These are phyloP conservation scores for Ceratorhiza oryzae-sativae DNA, from an alignment of 1,284 basidiomycete genomes.

Conservation along the genomic window DNA sequence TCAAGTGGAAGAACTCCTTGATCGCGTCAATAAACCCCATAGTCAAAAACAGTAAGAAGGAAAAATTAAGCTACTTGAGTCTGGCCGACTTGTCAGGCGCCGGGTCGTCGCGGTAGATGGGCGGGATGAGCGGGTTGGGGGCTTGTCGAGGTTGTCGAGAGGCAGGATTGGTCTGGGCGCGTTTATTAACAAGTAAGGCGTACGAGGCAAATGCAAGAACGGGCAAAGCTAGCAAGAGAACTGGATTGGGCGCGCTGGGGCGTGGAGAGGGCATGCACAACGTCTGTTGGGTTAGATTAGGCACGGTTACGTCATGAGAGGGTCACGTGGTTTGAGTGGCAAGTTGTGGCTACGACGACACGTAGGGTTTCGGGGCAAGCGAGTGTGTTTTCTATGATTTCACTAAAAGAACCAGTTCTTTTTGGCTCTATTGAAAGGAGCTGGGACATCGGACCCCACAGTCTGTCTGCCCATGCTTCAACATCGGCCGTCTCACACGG, in stretches of 20 bases:
- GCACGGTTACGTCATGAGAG: constrained; percentile 15
- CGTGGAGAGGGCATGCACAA: constrained; percentile 56
- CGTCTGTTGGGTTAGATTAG: constrained; percentile 1
- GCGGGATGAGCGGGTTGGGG: constrained; percentile 70
- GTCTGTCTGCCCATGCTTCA: too few species aligned
- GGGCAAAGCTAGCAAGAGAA: constrained; percentile 64
- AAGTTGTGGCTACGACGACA: constrained; percentile 33
- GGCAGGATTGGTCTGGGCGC: constrained; percentile 65
- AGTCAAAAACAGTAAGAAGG: constrained; percentile 47
- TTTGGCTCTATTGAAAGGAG: too few species aligned
- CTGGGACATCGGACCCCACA: too few species aligned
- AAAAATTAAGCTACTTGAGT: background rate
- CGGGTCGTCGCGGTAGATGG: constrained; percentile 54
- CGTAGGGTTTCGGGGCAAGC: too few species aligned
- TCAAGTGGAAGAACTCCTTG: constrained; percentile 56
- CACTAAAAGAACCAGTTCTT: too few species aligned
- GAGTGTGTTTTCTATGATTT: too few species aligned
- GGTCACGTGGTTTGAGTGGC: constrained; percentile 31
- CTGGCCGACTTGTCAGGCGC: background rate
- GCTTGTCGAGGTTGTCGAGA: constrained; percentile 67
- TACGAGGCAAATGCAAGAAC: constrained; percentile 65
- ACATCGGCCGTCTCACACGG: too few species aligned
- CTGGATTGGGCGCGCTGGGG: constrained; percentile 64
- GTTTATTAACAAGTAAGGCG: constrained; percentile 60
- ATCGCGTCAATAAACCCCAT: constrained; percentile 61